Conservation (phyloP, 441 rosid genomes). For the Gossypium lobatum region DNA sequence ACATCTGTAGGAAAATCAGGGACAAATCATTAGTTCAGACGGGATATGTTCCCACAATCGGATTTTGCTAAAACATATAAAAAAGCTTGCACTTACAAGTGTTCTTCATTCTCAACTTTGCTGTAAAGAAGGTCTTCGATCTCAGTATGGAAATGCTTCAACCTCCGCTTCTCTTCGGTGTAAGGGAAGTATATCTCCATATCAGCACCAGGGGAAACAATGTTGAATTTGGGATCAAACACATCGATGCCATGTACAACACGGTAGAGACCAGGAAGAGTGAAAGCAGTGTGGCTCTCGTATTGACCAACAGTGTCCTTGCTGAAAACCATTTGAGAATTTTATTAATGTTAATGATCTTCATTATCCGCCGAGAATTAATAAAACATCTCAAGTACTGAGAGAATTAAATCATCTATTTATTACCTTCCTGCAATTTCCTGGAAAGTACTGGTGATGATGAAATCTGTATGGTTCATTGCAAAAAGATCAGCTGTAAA, state of each 20-base stretch:
- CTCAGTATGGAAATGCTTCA: conserved; percentile 68
- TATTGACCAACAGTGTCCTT: conserved; percentile 95
- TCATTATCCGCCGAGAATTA: no score
- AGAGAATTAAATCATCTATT: not conserved
- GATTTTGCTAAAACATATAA: not conserved
- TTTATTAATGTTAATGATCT: not conserved
- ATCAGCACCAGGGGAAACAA: conserved; percentile 96
- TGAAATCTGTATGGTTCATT: conserved; percentile 95
- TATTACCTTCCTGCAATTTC: conserved; percentile 93
- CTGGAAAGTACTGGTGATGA: conserved; percentile 95
- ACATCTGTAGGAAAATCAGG: conserved; percentile 34
- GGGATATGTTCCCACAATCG: not conserved
- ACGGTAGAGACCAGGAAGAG: conserved; percentile 89
- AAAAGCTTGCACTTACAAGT: conserved; percentile 46
- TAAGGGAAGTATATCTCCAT: conserved; percentile 75
- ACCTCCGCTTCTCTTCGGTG: conserved; percentile 58
- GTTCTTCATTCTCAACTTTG: conserved; percentile 72
- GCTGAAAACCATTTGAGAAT: conserved; percentile 35
- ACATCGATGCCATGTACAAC: conserved; percentile 92
- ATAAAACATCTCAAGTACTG: not conserved
- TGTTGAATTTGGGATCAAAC: conserved; percentile 94
- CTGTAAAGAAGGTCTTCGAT: conserved; percentile 90
- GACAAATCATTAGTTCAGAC: not conserved
- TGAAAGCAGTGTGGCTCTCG: conserved; percentile 94
- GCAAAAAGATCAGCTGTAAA: conserved; percentile 92